Base-by-base conservation (phyloP, 345 rosid species). In the Psidium guajava region DNA sequence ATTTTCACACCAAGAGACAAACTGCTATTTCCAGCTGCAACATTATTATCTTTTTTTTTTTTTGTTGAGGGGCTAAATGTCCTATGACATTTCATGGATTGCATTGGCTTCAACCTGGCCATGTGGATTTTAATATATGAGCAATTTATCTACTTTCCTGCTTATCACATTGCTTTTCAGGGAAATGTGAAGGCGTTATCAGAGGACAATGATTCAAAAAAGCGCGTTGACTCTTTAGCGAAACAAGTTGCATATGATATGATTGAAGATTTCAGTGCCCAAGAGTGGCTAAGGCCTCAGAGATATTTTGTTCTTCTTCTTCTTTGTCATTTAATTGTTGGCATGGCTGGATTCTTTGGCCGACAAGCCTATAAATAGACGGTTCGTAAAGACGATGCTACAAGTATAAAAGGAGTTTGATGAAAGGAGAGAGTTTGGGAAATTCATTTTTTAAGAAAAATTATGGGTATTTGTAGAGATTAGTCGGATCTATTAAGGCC, bases 91-190 rank as follows among this genome's bases (percentile, higher is more conserved):
- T 84, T 83, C 86, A 82, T 88, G 86, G 82, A 28, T 21, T 85
- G 83, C 55, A 24, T 11, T 73, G 84, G 47, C 77, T 84, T 90
- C 55, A 40, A 20, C 51, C 42, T 54, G 32, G 36, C 84, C 88
- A 85, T 86, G 84, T 88, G 86, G 85, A 69, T 82, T 88, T 88
- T 83, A 83, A 57, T 83, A 21, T 32, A 82, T 24, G 14, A 8
- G 85, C 55, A 40, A 44, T 73, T 9, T 82, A 83, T 89, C 90
- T 32, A 51, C 84, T 57, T 83, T 83, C 24, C 21, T 73, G 55
- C 83, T 73, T 32, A 27, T 74, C 73, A 50, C 81, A 18, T 18
- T 42, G 44, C 85, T 83, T 86, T 86, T 3, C 84, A 77, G 85
- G 87, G 52, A 49, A 7, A 52, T 51, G 54, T 28, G 22, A 21